Evolutionary conservation across 192 early-diverging fungal species (phyloP), one percentile per base, ranked within the genome.

Genomic region (Entophlyctis luteolus): DNA sequence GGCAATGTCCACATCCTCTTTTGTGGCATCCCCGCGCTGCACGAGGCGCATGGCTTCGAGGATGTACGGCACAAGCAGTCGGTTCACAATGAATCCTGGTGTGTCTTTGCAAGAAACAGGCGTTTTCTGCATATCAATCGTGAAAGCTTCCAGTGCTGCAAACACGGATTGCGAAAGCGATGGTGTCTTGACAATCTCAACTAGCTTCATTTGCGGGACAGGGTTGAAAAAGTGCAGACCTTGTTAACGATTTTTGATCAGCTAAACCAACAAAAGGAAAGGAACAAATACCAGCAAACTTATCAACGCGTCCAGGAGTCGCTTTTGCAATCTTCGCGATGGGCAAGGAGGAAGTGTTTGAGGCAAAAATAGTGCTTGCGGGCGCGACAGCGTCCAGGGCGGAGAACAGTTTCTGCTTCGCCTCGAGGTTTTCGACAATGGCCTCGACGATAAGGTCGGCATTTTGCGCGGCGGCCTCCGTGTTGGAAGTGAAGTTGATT

Each of bases 181-280:
- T 6, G 76, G 73, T 1, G 90, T 91, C 48, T 86, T 81, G 66
- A 96, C 88, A 8, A 98, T 88, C 79, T 98, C 95, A 10, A 98
- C 95, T 27, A 98, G 79, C 79, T 95, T 94, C 95, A 98, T 98
- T 75, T 92, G 90, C 32, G 95, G 90, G n/a, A 98, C 95, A 2
- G 95, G 95, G 84, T 98, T 98, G 79, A 98, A 98, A 77, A 94
- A 98, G 73, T 98, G 95, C 60, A 95, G 76, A 33, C 95, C 95
- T n/a, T n/a, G n/a, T n/a, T n/a, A n/a, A n/a, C n/a, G n/a, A n/a
- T n/a, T n/a, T n/a, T n/a, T n/a, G n/a, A n/a, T n/a, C n/a, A n/a
- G n/a, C n/a, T n/a, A n/a, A n/a, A n/a, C n/a, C n/a, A n/a, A n/a
- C n/a, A n/a, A n/a, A n/a, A n/a, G n/a, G n/a, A n/a, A n/a, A n/a